These are phyloP conservation scores for Geotrichum carabidarum DNA, from an alignment of 1,139 yeast genomes.

Conservation along the genomic window DNA sequence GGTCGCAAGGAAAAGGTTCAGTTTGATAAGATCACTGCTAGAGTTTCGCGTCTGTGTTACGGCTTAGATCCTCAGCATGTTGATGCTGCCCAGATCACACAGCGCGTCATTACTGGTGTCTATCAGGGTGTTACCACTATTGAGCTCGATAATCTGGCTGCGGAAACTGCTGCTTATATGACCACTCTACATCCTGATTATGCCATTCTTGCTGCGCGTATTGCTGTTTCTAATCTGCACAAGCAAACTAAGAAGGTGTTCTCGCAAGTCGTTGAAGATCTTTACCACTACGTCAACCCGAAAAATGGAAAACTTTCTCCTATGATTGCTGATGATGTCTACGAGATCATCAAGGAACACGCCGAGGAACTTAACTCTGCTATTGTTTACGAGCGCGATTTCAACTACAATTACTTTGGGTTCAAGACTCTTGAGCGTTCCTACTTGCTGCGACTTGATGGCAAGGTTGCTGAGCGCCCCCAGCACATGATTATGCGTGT, in stretches of 20 bases:
- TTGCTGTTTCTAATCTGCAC: constrained; percentile 86
- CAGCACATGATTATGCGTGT: constrained; percentile 89
- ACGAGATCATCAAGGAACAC: constrained; percentile 55
- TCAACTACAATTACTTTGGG: constrained; percentile 77
- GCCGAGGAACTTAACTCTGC: constrained; percentile 74
- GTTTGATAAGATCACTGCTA: constrained; percentile 68
- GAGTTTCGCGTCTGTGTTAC: constrained; percentile 65
- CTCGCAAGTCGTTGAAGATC: constrained; percentile 67
- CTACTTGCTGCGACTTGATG: constrained; percentile 63
- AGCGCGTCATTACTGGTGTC: constrained; percentile 82
- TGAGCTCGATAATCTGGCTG: constrained; percentile 87
- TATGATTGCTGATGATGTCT: constrained; percentile 71
- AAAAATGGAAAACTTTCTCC: constrained; percentile 71
- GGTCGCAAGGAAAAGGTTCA: constrained; percentile 85
- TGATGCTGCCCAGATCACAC: constrained; percentile 85
- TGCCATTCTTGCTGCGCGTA: constrained; percentile 89
- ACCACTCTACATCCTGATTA: constrained; percentile 96
- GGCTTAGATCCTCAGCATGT: constrained; percentile 80
- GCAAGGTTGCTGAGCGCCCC: constrained; percentile 81
- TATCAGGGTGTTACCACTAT: constrained; percentile 95
- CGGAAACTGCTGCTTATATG: constrained; percentile 96
- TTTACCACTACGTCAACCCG: constrained; percentile 75
- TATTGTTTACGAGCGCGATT: constrained; percentile 77
- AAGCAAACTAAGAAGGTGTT: constrained; percentile 89
- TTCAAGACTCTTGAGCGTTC: constrained; percentile 85